Percentiles rank a stretch among this genome's conserved stretches.
Conservation (phyloP, 192 early-diverging fungal species). For the Kickxella alabastrina region DNA sequence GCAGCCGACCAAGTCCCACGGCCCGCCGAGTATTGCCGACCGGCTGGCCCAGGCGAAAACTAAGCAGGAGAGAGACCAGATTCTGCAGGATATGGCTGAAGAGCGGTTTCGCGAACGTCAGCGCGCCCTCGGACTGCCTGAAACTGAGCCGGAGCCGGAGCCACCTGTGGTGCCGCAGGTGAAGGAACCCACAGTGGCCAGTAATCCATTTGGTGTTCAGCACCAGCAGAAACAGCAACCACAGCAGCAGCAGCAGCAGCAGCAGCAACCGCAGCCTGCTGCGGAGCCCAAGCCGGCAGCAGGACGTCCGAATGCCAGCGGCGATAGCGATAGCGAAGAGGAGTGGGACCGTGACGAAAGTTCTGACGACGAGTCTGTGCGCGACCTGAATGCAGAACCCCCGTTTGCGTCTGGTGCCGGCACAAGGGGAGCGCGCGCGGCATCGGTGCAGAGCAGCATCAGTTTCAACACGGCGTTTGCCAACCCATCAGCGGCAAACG, state of each 20-base stretch:
- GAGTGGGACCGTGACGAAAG: slow-evolving; percentile 48
- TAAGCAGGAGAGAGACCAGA: slow-evolving; percentile 38
- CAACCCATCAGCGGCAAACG: slow-evolving; percentile 4
- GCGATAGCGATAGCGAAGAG: slow-evolving; percentile 23
- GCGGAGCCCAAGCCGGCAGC: too few species aligned
- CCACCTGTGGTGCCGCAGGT: neutral
- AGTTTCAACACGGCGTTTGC: slow-evolving; percentile 50
- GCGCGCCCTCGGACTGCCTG: slow-evolving; percentile 27
- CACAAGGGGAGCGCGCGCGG: too few species aligned
- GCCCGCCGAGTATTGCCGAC: slow-evolving; percentile 21
- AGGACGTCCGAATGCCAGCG: neutral
- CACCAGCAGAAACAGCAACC: too few species aligned
- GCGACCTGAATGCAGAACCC: neutral
- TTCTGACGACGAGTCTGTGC: slow-evolving; percentile 27
- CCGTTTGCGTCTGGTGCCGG: too few species aligned
- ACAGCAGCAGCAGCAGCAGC: too few species aligned
- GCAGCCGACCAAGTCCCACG: too few species aligned
- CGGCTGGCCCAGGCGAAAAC: slow-evolving; percentile 23
- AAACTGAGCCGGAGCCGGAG: slow-evolving; percentile 7
- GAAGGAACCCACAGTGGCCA: neutral
- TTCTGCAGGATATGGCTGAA: slow-evolving; percentile 45
- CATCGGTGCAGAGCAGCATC: slow-evolving; percentile 20
- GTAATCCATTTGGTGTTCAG: slow-evolving; percentile 37
- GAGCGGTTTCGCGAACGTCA: slow-evolving; percentile 48
- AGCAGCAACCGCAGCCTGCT: too few species aligned